Evolutionary conservation across 495 filamentous ascomycete species (phyloP), one percentile per base, ranked within the genome.

Genomic region (Penicillium malachiteum): DNA sequence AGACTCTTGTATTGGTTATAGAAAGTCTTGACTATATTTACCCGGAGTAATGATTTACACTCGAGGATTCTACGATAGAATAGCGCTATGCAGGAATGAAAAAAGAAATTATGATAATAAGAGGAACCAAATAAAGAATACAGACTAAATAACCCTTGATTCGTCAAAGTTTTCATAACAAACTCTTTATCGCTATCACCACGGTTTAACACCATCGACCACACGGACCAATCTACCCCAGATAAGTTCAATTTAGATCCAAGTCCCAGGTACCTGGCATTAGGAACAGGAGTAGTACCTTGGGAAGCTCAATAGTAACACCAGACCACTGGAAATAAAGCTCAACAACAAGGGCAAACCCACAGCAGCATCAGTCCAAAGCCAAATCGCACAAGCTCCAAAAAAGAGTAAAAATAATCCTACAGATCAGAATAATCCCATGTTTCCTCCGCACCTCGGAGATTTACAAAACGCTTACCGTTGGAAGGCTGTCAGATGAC

Each of bases 241-340:
- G 51, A 43, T 50, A 55, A 34, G 5, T 1, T 26, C 21, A 26
- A 26, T 26, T 26, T 34, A 43, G 13, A 18, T 39, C 35, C 48
- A 59, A 30, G 51, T 44, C 16, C 60, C 60, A 63, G 56, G 54
- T 60, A 60, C 59, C 63, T 58, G 54, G 54, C 43, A 64, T 18
- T 41, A 40, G n/a, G 47, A n/a, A 41, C 30, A 1, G 10, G n/a
- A 32, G 37, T 10, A 9, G 57, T 52, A 52, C 57, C 52, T 48
- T 55, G 52, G 42, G 16, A 41, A 51, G 18, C 16, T 5, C 1
- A 33, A 18, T 7, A 10, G 52, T 54, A 13, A 54, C 56, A 54
- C 52, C 49, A 54, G 51, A 40, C 42, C 35, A 16, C 11, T 32
- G 16, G 17, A 52, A 18, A 48, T 48, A 18, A 18, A 31, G 51